Base-by-base conservation (phyloP, 169 alveolate genomes). In the Plasmodium ovale region DNA sequence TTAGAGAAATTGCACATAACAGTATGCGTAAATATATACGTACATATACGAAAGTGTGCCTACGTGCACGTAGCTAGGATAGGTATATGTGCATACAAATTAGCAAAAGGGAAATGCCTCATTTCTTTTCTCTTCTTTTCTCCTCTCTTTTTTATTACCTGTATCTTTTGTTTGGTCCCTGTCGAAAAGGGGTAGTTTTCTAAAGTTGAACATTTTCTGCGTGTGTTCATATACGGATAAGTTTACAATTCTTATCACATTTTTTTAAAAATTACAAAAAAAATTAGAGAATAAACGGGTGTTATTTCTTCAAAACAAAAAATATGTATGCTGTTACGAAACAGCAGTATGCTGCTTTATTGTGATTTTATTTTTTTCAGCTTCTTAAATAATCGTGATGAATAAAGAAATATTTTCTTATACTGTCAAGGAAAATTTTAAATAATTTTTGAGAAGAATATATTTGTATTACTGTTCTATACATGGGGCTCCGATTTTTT, bases 191-290 rank as follows among this genome's bases (percentile, higher is more conserved):
- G 49, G 77, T 25, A 77, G 39, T 16, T 62, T 77, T 77, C 88
- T 51, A 60, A 77, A 77, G 54, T 54, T 77, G 74, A 77, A 77
- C 88, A 77, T 77, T 56, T 77, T 77, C 25, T 35, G 3, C 84
- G 16, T 70, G 23, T 35, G 16, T 39, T 25, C 31, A 29, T 29
- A 54, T n/a, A n/a, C n/a, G n/a, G n/a, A n/a, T 68, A 7, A 2
- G 9, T 39, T 27, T 47, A 62, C 16, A 54, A 35, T 53, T 72
- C 39, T 65, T 19, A 5, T 39, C 33, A 37, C 58, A 35, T 39
- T 58, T 72, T 72, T 54, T 42, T 54, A 16, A 31, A 44, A 23
- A 9, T 29, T 72, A 31, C 56, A 54, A 53, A 29, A 58, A 12
- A 60, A 3, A 54, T 54, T n/a, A 54, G 31, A 54, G 16, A 54